Percentiles rank a stretch among this genome's conserved stretches.
phyloP scores from a whole-genome alignment of 2,329 filamentous ascomycete genomes.

The Chaetomium olivaceum region DNA sequence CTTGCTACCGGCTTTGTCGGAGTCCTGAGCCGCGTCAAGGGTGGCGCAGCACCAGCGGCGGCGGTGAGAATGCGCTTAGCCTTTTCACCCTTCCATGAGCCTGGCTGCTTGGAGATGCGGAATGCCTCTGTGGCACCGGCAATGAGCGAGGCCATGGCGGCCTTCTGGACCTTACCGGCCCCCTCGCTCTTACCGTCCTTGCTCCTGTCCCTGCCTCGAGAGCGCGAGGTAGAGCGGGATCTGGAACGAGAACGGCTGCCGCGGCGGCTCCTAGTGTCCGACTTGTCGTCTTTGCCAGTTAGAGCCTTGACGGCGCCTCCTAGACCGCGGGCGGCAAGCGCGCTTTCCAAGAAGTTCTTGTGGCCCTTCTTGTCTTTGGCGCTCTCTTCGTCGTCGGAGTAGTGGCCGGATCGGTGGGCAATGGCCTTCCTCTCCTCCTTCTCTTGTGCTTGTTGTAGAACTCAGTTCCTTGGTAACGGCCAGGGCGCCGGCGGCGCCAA shows the following conservation, averaged over 20 bases:
- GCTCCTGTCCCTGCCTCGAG: conserved; percentile 43
- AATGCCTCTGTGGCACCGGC: conserved; percentile 92
- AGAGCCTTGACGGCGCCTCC: conserved; percentile 62
- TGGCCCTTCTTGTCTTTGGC: conserved; percentile 59
- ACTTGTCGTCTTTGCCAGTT: conserved; percentile 48
- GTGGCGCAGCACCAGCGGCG: conserved; percentile 81
- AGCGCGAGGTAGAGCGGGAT: conserved; percentile 44
- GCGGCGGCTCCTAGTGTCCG: conserved; percentile 52
- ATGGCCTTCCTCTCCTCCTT: conserved; percentile 58
- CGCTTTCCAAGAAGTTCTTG: conserved; percentile 65
- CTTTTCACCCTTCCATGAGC: conserved; percentile 87
- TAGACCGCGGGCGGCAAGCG: conserved; percentile 61
- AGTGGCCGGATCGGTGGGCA: conserved; percentile 58
- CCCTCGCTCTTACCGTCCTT: conserved; percentile 42
- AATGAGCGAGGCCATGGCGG: conserved; percentile 85
- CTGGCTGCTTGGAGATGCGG: conserved; percentile 83
- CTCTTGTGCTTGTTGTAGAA: conserved; percentile 60
- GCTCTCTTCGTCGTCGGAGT: conserved; percentile 57
- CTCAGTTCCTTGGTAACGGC: conserved; percentile 65
- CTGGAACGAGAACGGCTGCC: conserved; percentile 47
- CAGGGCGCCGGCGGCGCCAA: conserved; percentile 64
- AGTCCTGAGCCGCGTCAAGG: conserved; percentile 75
- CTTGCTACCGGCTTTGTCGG: conserved; percentile 74
- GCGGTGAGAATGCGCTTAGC: conserved; percentile 89
- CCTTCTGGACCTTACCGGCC: conserved; percentile 71